Base-by-base conservation (phyloP, 2,329 filamentous ascomycete species). In the Arthrinium puccinioides region DNA sequence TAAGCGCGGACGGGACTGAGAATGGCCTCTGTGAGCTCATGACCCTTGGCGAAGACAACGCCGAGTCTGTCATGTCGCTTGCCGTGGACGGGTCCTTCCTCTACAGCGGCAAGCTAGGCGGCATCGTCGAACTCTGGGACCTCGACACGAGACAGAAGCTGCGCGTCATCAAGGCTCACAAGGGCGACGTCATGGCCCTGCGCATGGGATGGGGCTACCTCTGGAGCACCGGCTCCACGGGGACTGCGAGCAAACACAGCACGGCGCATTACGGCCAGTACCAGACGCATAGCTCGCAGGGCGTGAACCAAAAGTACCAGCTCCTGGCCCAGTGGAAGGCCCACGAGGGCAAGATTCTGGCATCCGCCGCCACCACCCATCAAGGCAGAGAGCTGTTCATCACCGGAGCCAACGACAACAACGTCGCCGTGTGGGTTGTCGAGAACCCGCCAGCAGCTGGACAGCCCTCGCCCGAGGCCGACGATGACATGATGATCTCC, bases 91-190 rank as follows among this genome's bases (percentile, higher is more conserved):
- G 87, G 1, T 89, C 88, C 0, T 94, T 98, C 47, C 70, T 98
- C 5, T 98, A 97, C 55, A 87, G 85, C 41, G 92, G 92, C 32
- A 84, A 94, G 49, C 75, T 88, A 1, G 81, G 86, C 26, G 94
- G 92, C 16, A 76, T 94, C 35, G 79, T 98, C 42, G 90, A 97
- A 56, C 77, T 98, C 9, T 98, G 94, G 90, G 94, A 98, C 56
- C 71, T 98, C 11, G 90, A 97, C 55, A 97, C 92, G 0, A 81
- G 84, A 37, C 92, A 98, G 61, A 81, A 92, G 33, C 72, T 98
- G 30, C 76, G 92, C 40, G 88, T 87, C 14, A 83, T 98, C 53
- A 88, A 84, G 54, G 79, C 83, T 1, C 84, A 88, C 49, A 77
- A 76, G 23, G 82, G 81, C 29, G 87, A 97, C 56, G 77, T 97